Evolutionary conservation across 2,329 filamentous ascomycete genomes (phyloP).

Genomic region (Penicillium fuscoglaucum): DNA sequence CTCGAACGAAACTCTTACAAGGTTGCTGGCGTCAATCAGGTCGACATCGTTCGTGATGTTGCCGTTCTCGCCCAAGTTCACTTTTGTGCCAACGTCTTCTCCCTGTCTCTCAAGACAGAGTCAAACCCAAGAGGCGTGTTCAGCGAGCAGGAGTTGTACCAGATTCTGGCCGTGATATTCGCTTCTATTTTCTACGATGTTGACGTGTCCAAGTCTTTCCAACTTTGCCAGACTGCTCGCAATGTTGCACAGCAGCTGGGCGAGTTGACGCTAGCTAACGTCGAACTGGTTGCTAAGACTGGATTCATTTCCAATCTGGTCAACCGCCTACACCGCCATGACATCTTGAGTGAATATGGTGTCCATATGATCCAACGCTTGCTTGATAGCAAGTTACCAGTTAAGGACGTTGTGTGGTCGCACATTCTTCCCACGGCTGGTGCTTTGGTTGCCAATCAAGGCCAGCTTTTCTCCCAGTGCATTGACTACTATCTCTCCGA

Average conservation of each 20-base stretch:
- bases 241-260: constrained; percentile 52
- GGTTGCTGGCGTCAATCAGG: constrained; percentile 47
- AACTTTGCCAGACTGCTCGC: constrained; percentile 51
- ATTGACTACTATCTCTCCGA: constrained; percentile 58
- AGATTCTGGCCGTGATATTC: constrained; percentile 55
- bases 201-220: constrained; percentile 54
- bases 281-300: constrained; percentile 46
- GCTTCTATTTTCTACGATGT: constrained; percentile 57
- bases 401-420: constrained; percentile 56
- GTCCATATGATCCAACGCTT: constrained; percentile 57
- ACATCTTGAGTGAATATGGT: constrained; percentile 54
- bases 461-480: constrained; percentile 58
- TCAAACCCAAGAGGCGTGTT: constrained; percentile 53
- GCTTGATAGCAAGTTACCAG: constrained; percentile 47
- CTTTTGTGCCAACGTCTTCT: constrained; percentile 57
- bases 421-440: constrained; percentile 60
- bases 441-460: constrained; percentile 58
- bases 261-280: constrained; percentile 51
- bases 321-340: constrained; percentile 40
- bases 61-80: constrained; percentile 56
- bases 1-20: constrained; percentile 49
- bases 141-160: constrained; percentile 55
- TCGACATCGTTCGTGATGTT: constrained; percentile 53
- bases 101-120: constrained; percentile 56
- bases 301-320: constrained; percentile 47